phyloP scores from a whole-genome alignment of 2,329 filamentous ascomycete species.

The Trichoderma oligosporum region DNA sequence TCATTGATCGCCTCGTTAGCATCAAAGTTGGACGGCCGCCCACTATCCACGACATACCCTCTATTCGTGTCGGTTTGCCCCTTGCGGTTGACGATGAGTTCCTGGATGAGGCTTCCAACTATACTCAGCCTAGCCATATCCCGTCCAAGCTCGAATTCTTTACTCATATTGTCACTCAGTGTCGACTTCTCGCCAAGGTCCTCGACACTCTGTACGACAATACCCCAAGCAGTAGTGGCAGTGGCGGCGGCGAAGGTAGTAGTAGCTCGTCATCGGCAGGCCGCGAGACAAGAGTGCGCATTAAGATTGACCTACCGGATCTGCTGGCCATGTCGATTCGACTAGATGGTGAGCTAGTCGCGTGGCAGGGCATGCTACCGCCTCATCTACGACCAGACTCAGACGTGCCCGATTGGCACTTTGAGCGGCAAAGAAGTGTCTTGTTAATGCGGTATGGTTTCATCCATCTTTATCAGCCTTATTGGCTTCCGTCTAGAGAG shows the following conservation, averaged over 20 bases:
- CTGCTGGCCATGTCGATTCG: slow-evolving; percentile 13
- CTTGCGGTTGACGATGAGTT: slow-evolving; percentile 11
- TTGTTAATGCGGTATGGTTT: slow-evolving; percentile 10
- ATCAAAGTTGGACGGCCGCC: slow-evolving; percentile 12
- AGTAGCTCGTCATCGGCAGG: slow-evolving; percentile 3
- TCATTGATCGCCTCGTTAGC: slow-evolving; percentile 13
- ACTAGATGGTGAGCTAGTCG: slow-evolving; percentile 1
- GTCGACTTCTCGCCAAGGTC: slow-evolving; percentile 5
- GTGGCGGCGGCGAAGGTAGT: background rate
- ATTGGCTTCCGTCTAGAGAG: no score
- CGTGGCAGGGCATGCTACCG: slow-evolving; percentile 5
- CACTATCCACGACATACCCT: slow-evolving; percentile 8
- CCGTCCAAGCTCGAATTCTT: slow-evolving; percentile 13
- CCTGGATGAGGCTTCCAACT: slow-evolving; percentile 3
- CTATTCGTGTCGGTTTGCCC: slow-evolving; percentile 1
- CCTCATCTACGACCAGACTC: slow-evolving; percentile 3
- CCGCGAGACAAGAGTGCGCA: background rate
- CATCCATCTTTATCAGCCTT: background rate
- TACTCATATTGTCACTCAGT: slow-evolving; percentile 12
- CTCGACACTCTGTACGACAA: slow-evolving; percentile 14
- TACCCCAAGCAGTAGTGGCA: slow-evolving; percentile 8
- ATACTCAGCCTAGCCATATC: slow-evolving; percentile 4
- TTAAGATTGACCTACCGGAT: slow-evolving; percentile 5
- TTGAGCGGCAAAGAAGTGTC: slow-evolving; percentile 8
- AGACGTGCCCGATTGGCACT: slow-evolving; percentile 5